Evolutionary conservation across 495 filamentous ascomycete genomes (phyloP).

Genomic region (Aspergillus funiculosus): DNA sequence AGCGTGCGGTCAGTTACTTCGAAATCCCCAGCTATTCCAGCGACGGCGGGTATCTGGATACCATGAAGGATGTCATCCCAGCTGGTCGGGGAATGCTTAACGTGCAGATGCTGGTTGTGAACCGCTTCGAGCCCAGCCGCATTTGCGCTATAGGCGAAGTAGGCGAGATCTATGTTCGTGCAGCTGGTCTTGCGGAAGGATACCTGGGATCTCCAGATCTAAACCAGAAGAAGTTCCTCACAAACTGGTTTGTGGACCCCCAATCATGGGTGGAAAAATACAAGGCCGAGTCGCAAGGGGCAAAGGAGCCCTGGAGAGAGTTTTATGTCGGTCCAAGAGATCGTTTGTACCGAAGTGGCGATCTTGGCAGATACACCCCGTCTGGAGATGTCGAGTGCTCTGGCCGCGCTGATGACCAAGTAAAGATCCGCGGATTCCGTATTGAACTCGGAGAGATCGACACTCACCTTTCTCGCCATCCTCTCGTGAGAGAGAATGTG

Average conservation of each 20-base stretch:
- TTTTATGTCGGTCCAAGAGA: slow-evolving; percentile 82
- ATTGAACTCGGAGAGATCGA: slow-evolving; percentile 96
- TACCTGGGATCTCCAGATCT: slow-evolving; percentile 68
- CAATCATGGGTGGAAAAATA: slow-evolving; percentile 65
- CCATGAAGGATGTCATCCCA: slow-evolving; percentile 73
- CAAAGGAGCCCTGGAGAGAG: slow-evolving; percentile 60
- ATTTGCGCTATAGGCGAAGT: slow-evolving; percentile 77
- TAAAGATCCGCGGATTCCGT: slow-evolving; percentile 93
- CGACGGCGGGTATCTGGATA: slow-evolving; percentile 63
- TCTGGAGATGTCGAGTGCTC: slow-evolving; percentile 69
- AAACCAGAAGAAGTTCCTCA: slow-evolving; percentile 75
- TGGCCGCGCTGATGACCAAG: slow-evolving; percentile 81
- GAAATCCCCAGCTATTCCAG: slow-evolving; percentile 66
- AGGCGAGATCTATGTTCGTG: slow-evolving; percentile 85
- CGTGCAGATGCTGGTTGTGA: slow-evolving; percentile 87
- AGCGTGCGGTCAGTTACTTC: slow-evolving; percentile 80
- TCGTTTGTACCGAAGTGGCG: slow-evolving; percentile 77
- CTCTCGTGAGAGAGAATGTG: slow-evolving; percentile 77
- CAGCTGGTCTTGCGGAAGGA: slow-evolving; percentile 82
- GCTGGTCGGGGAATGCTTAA: slow-evolving; percentile 88
- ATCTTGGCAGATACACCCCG: slow-evolving; percentile 69
- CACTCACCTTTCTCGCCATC: slow-evolving; percentile 70
- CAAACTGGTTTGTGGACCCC: slow-evolving; percentile 82
- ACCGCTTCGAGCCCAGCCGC: slow-evolving; percentile 64
- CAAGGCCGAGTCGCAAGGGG: slow-evolving; percentile 34